Evolutionary conservation across 2,329 filamentous ascomycete genomes (phyloP).

Genomic region (Pleochaeta shiraiana): DNA sequence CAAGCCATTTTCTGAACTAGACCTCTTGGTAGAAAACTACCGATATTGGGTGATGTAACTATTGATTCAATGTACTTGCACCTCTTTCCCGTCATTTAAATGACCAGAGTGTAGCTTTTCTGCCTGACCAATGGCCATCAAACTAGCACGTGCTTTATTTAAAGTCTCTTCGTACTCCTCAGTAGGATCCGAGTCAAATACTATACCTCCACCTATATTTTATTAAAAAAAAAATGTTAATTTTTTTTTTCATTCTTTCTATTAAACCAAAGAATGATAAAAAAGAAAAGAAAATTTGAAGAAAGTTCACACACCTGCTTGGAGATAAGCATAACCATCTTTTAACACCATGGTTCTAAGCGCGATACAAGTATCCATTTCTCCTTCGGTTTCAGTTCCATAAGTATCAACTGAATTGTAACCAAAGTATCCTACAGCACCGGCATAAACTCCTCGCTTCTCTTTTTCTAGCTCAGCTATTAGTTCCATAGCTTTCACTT

Average conservation of each 20-base stretch:
- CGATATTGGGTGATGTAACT: no score
- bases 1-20: no score
- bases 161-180: conserved; percentile 94
- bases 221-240: neutral
- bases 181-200: conserved; percentile 77
- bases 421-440: conserved; percentile 91
- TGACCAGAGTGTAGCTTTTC: conserved; percentile 29
- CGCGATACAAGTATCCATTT: conserved; percentile 71
- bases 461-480: conserved; percentile 88
- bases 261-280: no score
- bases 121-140: conserved; percentile 67
- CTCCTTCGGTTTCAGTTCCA: conserved; percentile 45
- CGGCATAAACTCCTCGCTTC: conserved; percentile 89
- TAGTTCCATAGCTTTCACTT: conserved; percentile 91
- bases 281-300: neutral
- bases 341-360: conserved; percentile 79
- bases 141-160: conserved; percentile 86
- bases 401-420: conserved; percentile 50
- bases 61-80: no score
- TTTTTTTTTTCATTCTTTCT: no score
- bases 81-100: no score
- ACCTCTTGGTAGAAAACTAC: no score
- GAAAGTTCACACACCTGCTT: conserved; percentile 30
- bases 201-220: conserved; percentile 53
- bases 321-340: conserved; percentile 76